Conservation (phyloP, 805 yeast genomes). For the Metschnikowia anglica region DNA sequence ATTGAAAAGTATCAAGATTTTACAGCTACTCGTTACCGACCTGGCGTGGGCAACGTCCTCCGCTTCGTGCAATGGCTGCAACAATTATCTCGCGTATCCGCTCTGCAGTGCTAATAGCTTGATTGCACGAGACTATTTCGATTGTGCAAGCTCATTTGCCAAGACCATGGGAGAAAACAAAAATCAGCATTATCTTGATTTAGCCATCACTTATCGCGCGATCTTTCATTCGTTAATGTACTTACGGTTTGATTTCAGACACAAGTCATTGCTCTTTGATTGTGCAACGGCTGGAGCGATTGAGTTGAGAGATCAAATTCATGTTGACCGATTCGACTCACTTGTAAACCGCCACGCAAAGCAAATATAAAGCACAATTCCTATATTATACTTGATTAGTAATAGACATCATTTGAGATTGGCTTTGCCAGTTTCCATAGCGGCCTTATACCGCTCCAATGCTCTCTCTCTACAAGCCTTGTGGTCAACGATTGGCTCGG, state of each 20-base stretch:
- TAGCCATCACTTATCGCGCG: constrained; percentile 4
- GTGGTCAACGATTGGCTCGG: constrained; percentile 46
- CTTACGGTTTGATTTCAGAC: constrained; percentile 16
- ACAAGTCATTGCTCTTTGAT: constrained; percentile 14
- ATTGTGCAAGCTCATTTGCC: constrained; percentile 15
- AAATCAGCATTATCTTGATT: constrained; percentile 11
- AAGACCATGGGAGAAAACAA: constrained; percentile 8
- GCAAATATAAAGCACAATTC: not conserved
- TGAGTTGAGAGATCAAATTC: constrained; percentile 3
- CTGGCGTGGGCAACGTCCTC: constrained; percentile 3
- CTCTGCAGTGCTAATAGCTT: constrained; percentile 14
- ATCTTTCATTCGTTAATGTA: constrained; percentile 3
- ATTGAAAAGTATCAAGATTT: constrained; percentile 2
- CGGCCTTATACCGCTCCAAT: constrained; percentile 41
- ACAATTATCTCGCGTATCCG: constrained; percentile 7
- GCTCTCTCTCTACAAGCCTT: constrained; percentile 42
- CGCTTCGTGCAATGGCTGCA: constrained; percentile 13
- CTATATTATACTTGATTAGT: not conserved
- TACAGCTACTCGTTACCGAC: constrained; percentile 18
- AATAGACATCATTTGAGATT: constrained; percentile 4
- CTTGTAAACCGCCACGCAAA: not conserved
- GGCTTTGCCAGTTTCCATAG: constrained; percentile 23
- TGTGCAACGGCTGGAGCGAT: constrained; percentile 4
- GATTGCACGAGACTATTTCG: constrained; percentile 17
- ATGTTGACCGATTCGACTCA: constrained; percentile 10